Percentiles rank a stretch among this genome's conserved stretches.
phyloP scores from a whole-genome alignment of 2,329 filamentous ascomycete genomes.

The Dothidotthia symphoricarpi region DNA sequence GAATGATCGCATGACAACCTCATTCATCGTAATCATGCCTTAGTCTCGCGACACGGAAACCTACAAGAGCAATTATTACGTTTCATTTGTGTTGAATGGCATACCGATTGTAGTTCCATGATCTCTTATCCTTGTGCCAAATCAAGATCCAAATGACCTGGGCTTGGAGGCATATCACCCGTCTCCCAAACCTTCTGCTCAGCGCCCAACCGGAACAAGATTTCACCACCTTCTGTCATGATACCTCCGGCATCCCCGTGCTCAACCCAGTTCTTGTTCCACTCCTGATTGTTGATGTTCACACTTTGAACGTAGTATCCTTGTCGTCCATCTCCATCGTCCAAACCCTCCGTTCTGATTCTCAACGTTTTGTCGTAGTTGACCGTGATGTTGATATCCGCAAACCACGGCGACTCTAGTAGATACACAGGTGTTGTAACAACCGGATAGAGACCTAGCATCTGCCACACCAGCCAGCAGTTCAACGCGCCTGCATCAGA shows the following conservation, averaged over 20 bases:
- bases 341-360: slow-evolving; percentile 46
- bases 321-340: slow-evolving; percentile 44
- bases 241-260: slow-evolving; percentile 48
- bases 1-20: too few species aligned
- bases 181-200: slow-evolving; percentile 34
- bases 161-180: slow-evolving; percentile 35
- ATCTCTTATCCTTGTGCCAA: too few species aligned
- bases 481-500: slow-evolving; percentile 51
- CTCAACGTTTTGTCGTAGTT: slow-evolving; percentile 43
- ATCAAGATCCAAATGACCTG: slow-evolving; percentile 33
- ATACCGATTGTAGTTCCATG: too few species aligned
- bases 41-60: too few species aligned
- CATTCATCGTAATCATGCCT: too few species aligned
- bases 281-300: slow-evolving; percentile 53
- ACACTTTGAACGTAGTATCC: slow-evolving; percentile 56
- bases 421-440: slow-evolving; percentile 51
- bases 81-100: too few species aligned
- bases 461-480: slow-evolving; percentile 53
- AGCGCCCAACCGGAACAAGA: slow-evolving; percentile 31
- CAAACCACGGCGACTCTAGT: slow-evolving; percentile 49
- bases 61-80: too few species aligned
- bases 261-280: slow-evolving; percentile 57
- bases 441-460: slow-evolving; percentile 51
- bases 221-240: slow-evolving; percentile 37
- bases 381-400: slow-evolving; percentile 39